Evolutionary conservation across 148 eudicot genomes (phyloP), one percentile per base, ranked within the genome.

Genomic region (Fagopyrum esculentum): DNA sequence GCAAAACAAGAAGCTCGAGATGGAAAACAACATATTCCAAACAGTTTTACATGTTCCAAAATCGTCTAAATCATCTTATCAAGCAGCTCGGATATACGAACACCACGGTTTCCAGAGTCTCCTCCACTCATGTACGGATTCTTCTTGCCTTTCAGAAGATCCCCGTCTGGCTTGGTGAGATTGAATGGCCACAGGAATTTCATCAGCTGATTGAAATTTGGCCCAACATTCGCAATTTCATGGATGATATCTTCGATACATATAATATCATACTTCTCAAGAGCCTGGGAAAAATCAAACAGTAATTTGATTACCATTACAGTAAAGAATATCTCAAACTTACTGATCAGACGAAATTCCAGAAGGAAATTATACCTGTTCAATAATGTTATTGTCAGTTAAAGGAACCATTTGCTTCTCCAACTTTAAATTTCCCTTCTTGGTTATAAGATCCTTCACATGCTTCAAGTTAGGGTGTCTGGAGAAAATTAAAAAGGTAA

Each of bases 371-470:
- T 8, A 0, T 83, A 95, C 99, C 99, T 92, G 89, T 81, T 95
- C 99, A 40, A 95, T 83, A 75, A 87, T 81, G 80, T 85, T 87
- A 66, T 92, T 95, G 86, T 90, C 90, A 15, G 90, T 89, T n/a
- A 90, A 73, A 17, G 97, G 96, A 78, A 86, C 84, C 61, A 73
- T 89, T 70, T 90, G 85, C 81, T 87, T 86, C 49, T 83, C 80
- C 66, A 90, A n/a, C 81, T 78, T 89, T 6, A 80, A 87, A 43
- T 79, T 77, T 12, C 94, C 94, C 78, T 90, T 92, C 87, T 95
- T 95, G 84, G 80, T 88, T 73, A 95, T 89, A 76, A 95, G 89
- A 49, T 92, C 98, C 84, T 83, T 92, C 76, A 92, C 92, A 77
- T 80, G 92, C 85, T 95, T 92, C 71, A 95, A 15, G 68, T 76